phyloP scores from a whole-genome alignment of 225 moss, liverwort and hornwort species.

The Ulota crispa region DNA sequence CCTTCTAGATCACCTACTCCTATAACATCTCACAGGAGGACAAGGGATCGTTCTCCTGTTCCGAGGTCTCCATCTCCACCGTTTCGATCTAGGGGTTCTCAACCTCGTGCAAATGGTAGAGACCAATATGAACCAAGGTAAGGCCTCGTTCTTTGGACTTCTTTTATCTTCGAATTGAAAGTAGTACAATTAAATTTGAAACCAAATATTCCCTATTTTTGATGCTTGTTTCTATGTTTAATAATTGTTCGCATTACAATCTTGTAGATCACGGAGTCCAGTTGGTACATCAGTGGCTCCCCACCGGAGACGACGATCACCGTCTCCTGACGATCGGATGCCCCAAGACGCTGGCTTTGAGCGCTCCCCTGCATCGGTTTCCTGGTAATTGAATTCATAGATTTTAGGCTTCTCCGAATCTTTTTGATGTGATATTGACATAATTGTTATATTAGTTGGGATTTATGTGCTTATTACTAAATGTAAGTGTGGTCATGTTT shows the following conservation, averaged over 20 bases:
- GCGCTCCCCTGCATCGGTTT: slow-evolving; percentile 10
- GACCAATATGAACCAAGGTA: slow-evolving; percentile 41
- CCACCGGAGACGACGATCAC: slow-evolving; percentile 42
- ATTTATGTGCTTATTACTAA: neutral
- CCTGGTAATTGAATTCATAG: slow-evolving; percentile 12
- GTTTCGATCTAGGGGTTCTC: slow-evolving; percentile 39
- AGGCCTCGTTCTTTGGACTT: neutral
- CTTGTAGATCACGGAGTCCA: slow-evolving; percentile 38
- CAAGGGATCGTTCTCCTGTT: slow-evolving; percentile 42
- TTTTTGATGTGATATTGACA: neutral
- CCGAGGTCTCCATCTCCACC: slow-evolving; percentile 52
- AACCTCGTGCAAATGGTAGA: slow-evolving; percentile 39
- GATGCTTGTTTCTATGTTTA: neutral
- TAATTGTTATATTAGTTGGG: neutral
- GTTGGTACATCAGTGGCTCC: slow-evolving; percentile 37
- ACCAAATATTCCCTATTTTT: neutral
- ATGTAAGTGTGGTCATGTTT: neutral
- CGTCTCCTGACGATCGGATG: slow-evolving; percentile 13
- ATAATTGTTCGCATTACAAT: neutral
- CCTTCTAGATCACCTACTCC: slow-evolving; percentile 54
- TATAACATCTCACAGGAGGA: slow-evolving; percentile 37
- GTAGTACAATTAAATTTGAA: neutral
- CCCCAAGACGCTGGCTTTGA: slow-evolving; percentile 29
- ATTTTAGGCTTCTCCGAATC: neutral
- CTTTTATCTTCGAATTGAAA: neutral